Evolutionary conservation across 2,329 filamentous ascomycete genomes (phyloP).

Genomic region (Apiospora phragmitis): DNA sequence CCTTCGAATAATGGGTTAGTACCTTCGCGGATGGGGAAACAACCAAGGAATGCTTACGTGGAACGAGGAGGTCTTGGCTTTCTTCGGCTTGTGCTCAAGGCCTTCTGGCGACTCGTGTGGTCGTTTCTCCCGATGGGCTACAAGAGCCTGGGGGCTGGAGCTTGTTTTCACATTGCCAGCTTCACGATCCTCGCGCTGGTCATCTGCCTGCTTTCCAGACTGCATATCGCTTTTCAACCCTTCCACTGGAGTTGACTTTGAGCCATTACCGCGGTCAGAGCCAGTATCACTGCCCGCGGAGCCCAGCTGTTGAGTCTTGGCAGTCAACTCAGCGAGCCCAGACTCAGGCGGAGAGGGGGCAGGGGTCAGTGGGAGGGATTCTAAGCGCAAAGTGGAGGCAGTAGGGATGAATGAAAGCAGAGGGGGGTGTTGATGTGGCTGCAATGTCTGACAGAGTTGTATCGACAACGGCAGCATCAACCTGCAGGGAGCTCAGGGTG

Average conservation of each 20-base stretch:
- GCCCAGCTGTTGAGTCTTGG: background rate
- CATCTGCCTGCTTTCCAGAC: background rate
- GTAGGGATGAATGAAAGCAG: conserved; percentile 5
- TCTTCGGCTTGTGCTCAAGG: background rate
- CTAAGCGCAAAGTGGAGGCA: background rate
- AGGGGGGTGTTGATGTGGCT: background rate
- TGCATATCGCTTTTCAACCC: background rate
- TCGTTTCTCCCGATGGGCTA: background rate
- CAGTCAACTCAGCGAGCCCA: background rate
- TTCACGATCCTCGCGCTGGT: background rate
- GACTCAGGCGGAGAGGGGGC: background rate
- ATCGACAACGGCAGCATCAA: background rate
- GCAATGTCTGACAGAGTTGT: conserved; percentile 2
- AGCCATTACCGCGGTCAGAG: background rate
- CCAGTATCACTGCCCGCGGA: background rate
- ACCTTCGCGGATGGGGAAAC: background rate
- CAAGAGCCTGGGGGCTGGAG: background rate
- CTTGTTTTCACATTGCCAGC: background rate
- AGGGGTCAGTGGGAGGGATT: background rate
- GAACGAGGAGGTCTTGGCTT: background rate
- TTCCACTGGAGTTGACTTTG: background rate
- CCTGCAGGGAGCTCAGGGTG: background rate
- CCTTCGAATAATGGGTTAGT: background rate
- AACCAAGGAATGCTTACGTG: background rate
- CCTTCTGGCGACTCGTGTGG: background rate